Percentiles rank a stretch among this genome's conserved stretches.
Conservation (phyloP, 352 stramenopile genomes). For the Phytophthora citricola region DNA sequence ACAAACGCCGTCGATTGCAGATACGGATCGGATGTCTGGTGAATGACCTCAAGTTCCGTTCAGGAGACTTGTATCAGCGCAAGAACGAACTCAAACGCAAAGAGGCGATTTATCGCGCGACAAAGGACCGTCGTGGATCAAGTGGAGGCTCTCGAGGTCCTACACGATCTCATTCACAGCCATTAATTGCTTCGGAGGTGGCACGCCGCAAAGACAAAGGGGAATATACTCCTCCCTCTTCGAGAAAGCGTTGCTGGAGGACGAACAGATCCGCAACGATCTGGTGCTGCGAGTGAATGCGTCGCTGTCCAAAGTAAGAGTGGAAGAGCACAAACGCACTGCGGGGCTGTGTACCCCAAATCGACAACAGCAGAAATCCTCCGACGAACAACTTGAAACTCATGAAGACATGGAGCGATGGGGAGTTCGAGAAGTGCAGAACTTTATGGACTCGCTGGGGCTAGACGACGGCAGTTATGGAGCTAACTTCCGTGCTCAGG, state of each 20-base stretch:
- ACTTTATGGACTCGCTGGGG: constrained; percentile 57
- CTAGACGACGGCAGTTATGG: constrained; percentile 54
- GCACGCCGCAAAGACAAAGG: constrained; percentile 23
- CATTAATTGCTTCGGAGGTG: not conserved
- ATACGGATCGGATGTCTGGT: constrained; percentile 53
- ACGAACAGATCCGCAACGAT: constrained; percentile 67
- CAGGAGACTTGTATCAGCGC: constrained; percentile 75
- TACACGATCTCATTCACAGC: constrained; percentile 1
- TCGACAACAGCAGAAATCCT: constrained; percentile 8
- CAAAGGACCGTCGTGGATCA: constrained; percentile 15
- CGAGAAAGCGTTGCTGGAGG: constrained; percentile 45
- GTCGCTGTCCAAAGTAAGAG: constrained; percentile 19
- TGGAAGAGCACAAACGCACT: constrained; percentile 10
- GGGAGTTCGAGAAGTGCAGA: constrained; percentile 51
- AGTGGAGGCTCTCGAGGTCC: constrained; percentile 3
- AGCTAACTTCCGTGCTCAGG: constrained; percentile 45
- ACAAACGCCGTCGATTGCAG: constrained; percentile 60
- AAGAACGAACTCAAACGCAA: constrained; percentile 78
- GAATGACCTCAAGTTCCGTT: constrained; percentile 72
- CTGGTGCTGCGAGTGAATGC: constrained; percentile 51
- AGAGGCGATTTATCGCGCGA: constrained; percentile 44
- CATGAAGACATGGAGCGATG: constrained; percentile 34
- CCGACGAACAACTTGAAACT: constrained; percentile 12
- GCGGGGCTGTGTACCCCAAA: constrained; percentile 1
- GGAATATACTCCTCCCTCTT: constrained; percentile 31